Evolutionary conservation across 805 yeast genomes (phyloP).

Genomic region (Ogataea angusta): DNA sequence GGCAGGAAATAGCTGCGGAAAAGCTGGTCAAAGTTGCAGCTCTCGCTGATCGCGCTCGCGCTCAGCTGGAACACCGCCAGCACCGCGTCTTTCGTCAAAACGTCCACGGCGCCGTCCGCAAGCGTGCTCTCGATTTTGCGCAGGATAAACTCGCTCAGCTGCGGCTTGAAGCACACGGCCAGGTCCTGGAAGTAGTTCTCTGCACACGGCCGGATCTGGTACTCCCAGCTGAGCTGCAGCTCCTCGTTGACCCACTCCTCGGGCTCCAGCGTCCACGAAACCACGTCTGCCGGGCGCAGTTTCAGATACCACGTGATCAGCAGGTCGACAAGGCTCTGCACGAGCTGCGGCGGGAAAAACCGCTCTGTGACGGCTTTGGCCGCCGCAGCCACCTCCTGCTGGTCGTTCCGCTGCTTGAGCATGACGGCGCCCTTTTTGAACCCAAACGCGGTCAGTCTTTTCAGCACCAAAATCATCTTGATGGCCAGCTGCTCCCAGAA

Average conservation of each 20-base stretch:
- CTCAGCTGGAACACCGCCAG: slow-evolving; percentile 82
- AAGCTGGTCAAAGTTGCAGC: slow-evolving; percentile 65
- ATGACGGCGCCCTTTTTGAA: slow-evolving; percentile 64
- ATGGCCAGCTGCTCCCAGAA: slow-evolving; percentile 77
- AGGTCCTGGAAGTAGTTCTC: slow-evolving; percentile 80
- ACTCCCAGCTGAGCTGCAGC: slow-evolving; percentile 73
- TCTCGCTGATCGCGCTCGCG: slow-evolving; percentile 58
- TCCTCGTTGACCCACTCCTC: slow-evolving; percentile 93
- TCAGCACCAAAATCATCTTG: slow-evolving; percentile 60
- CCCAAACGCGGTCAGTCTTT: slow-evolving; percentile 58
- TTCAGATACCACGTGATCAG: slow-evolving; percentile 72
- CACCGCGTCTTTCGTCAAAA: slow-evolving; percentile 73
- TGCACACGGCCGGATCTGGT: slow-evolving; percentile 80
- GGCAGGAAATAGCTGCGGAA: slow-evolving; percentile 65
- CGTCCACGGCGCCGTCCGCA: slow-evolving; percentile 34
- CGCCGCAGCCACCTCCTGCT: slow-evolving; percentile 59
- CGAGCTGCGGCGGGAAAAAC: slow-evolving; percentile 55
- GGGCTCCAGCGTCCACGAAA: slow-evolving; percentile 80
- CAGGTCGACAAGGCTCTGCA: slow-evolving; percentile 59
- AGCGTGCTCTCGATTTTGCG: slow-evolving; percentile 52
- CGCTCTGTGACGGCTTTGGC: slow-evolving; percentile 48
- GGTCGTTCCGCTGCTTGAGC: slow-evolving; percentile 61
- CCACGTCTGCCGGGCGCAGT: slow-evolving; percentile 71
- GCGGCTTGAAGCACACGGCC: slow-evolving; percentile 57
- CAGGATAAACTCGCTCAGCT: slow-evolving; percentile 52